Base-by-base conservation (phyloP, 495 filamentous ascomycete species). In the Penicillium cataractarum region DNA sequence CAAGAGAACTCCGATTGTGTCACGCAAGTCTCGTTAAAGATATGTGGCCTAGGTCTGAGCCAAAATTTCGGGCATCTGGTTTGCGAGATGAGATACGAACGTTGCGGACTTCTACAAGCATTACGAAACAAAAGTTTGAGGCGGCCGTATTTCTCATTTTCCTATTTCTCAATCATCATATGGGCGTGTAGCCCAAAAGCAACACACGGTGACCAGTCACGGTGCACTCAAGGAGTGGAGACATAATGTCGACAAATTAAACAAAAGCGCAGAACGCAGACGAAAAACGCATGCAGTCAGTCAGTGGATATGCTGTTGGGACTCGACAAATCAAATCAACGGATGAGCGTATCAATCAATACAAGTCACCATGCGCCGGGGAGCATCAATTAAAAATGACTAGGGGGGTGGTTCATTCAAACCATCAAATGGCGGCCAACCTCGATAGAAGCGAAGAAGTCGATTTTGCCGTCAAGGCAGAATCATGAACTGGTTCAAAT, bases 71-170 rank as follows among this genome's bases (percentile, higher is more conserved):
- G n/a, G 2, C 0, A 39, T 17, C 17, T n/a, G 22, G 24, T 27
- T 12, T 31, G 17, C 35, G 6, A 2, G 4, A 39, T 39, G 13
- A 17, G 6, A 39, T 39, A 4, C 35, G 17, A 17, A 39, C 15
- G 17, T 31, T 6, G 13, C n/a, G n/a, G 4, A 29, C 49, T 46
- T 42, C 48, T 52, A 29, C 49, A 2, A 52, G 5, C 0, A 6
- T 21, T 54, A 54, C 31, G 10, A 35, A 54, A 10, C 8, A 12
- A 21, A 54, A 1, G 9, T 9, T 35, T 77, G 79, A 82, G 78
- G 79, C 67, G 79, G 79, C 79, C 79, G 64, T 71, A 71, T 77
- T 71, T 76, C 69, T 77, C 67, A 70, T 72, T 79, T n/a, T 76
- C 68, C 61, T 77, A 69, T 70, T 69, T 67, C 61, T 64, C 60